A percentile compares a stretch with the other conserved stretches of the same genome.
Evolutionary conservation across 306 rosid genomes (phyloP).

Genomic region (Cajanus cajan): DNA sequence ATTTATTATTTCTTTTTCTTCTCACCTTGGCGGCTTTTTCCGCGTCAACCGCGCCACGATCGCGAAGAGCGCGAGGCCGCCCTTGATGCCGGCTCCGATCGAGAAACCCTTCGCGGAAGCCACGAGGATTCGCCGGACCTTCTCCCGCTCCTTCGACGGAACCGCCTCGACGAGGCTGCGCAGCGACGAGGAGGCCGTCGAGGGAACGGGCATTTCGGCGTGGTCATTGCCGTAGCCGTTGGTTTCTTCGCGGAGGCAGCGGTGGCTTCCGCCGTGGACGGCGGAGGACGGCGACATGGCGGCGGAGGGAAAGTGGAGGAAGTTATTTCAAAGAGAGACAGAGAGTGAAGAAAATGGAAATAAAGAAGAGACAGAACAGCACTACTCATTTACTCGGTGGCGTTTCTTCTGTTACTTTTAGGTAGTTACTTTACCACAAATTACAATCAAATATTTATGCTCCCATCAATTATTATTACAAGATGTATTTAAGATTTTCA

Average conservation of each 20-base stretch:
- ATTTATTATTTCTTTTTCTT: background rate
- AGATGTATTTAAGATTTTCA: too few species aligned
- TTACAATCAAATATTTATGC: too few species aligned
- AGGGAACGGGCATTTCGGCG: conserved; percentile 25
- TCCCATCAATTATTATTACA: too few species aligned
- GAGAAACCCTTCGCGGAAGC: conserved; percentile 89
- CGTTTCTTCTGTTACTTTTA: background rate
- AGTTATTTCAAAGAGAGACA: conserved; percentile 26
- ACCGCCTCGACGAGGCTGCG: conserved; percentile 21
- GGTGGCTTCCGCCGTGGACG: conserved; percentile 18
- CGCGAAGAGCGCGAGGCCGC: conserved; percentile 92
- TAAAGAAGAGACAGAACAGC: background rate
- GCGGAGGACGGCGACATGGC: conserved; percentile 54
- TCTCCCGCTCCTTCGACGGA: conserved; percentile 53
- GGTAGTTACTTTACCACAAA: too few species aligned
- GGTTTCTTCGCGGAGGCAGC: background rate
- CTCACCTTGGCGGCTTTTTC: conserved; percentile 56
- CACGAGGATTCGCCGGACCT: conserved; percentile 58
- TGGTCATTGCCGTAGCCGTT: conserved; percentile 26
- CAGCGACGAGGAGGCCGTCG: conserved; percentile 32
- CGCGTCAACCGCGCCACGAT: conserved; percentile 70
- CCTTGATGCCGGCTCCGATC: conserved; percentile 92
- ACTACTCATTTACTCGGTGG: background rate
- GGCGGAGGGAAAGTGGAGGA: conserved; percentile 14
- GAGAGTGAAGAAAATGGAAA: background rate